Percentiles rank a stretch among this genome's conserved stretches.
Evolutionary conservation across 139 green algal genomes (phyloP).

Genomic region (Volvox reticuliferus): DNA sequence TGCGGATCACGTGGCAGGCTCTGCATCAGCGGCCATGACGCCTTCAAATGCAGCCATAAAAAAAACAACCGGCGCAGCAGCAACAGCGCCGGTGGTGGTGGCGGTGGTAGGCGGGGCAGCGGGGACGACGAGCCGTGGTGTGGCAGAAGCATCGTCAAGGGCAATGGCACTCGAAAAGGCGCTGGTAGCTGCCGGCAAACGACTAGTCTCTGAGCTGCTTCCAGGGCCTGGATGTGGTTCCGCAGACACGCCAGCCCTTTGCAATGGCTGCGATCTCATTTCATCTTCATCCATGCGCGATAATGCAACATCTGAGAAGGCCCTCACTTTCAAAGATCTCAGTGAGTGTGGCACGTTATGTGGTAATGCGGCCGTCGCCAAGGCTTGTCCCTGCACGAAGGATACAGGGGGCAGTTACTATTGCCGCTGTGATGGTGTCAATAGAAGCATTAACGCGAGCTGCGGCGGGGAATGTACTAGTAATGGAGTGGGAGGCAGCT

Average conservation of each 20-base stretch:
- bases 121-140: not conserved
- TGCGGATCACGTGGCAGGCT: too few relatives aligned
- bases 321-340: too few relatives aligned
- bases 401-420: not conserved
- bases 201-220: conserved; percentile 1
- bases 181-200: not conserved
- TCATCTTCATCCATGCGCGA: too few relatives aligned
- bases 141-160: not conserved
- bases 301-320: too few relatives aligned
- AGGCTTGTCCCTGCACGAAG: too few relatives aligned
- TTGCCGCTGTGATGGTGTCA: not conserved
- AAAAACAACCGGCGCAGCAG: not conserved
- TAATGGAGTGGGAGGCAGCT: not conserved
- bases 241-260: too few relatives aligned
- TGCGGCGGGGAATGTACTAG: not conserved
- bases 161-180: too few relatives aligned
- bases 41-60: too few relatives aligned
- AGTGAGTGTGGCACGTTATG: too few relatives aligned
- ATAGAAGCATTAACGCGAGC: not conserved
- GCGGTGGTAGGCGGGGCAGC: not conserved
- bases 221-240: not conserved
- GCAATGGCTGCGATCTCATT: too few relatives aligned
- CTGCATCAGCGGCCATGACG: too few relatives aligned
- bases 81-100: not conserved
- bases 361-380: too few relatives aligned